These are phyloP conservation scores for Colletotrichum orchidophilum DNA, from an alignment of 2,329 filamentous ascomycete species.

Conservation along the genomic window DNA sequence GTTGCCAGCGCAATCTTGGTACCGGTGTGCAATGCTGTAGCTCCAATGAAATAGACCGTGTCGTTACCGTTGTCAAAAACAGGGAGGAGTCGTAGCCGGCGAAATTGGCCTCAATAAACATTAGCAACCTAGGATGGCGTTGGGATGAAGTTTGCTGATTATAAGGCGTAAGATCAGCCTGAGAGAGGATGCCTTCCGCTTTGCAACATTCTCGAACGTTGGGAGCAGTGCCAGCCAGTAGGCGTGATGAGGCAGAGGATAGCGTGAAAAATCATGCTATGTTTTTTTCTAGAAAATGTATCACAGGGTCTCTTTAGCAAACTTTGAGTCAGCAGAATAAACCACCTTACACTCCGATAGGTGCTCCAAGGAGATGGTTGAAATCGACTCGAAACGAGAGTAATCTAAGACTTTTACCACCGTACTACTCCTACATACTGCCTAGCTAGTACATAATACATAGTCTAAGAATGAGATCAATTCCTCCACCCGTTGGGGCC, in stretches of 20 bases:
- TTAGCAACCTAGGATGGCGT: no score
- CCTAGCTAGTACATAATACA: background rate
- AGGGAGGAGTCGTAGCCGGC: background rate
- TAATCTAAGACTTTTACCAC: background rate
- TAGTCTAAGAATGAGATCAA: background rate
- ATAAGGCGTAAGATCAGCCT: no score
- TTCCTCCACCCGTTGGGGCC: conserved; percentile 63
- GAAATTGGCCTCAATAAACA: background rate
- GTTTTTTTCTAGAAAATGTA: no score
- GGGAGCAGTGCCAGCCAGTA: no score
- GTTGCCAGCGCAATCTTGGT: background rate
- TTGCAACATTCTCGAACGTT: no score
- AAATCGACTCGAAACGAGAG: background rate
- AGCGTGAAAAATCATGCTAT: no score
- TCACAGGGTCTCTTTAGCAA: no score
- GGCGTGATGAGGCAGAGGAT: no score
- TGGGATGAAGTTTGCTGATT: no score
- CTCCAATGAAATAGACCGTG: background rate
- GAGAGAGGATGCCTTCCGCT: no score
- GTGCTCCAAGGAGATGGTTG: background rate
- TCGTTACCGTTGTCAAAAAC: background rate
- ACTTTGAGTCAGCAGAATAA: no score
- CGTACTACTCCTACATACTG: background rate
- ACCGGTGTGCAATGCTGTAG: background rate
- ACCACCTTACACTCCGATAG: no score